Evolutionary conservation across 2,329 filamentous ascomycete species (phyloP).

Genomic region (Plectosphaerella cucumerina): DNA sequence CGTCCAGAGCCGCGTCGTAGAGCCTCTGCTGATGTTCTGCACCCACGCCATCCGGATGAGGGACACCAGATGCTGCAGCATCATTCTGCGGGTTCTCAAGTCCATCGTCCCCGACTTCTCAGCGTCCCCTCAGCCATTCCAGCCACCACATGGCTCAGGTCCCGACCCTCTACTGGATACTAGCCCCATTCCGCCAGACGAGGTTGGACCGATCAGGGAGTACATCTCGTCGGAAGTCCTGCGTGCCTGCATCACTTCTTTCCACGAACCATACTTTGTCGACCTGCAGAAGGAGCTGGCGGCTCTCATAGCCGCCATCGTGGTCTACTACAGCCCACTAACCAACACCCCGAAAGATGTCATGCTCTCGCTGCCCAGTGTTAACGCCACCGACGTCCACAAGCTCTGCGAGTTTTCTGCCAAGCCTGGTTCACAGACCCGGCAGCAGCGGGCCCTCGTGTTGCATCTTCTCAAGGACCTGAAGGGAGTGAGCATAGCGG

Average conservation of each 20-base stretch:
- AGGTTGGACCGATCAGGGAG: constrained; percentile 70
- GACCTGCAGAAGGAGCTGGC: constrained; percentile 93
- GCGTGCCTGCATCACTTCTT: constrained; percentile 81
- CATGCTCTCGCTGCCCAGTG: constrained; percentile 74
- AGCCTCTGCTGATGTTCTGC: constrained; percentile 87
- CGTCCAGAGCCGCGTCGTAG: constrained; percentile 70
- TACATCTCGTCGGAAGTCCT: constrained; percentile 88
- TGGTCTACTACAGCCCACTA: constrained; percentile 67
- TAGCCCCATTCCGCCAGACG: constrained; percentile 45
- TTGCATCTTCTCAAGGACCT: constrained; percentile 82
- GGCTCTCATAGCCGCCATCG: constrained; percentile 78
- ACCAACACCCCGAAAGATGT: constrained; percentile 70
- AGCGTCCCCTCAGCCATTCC: neutral
- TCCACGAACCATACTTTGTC: constrained; percentile 95
- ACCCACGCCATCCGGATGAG: constrained; percentile 86
- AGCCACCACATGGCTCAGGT: neutral
- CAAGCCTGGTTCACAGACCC: constrained; percentile 55
- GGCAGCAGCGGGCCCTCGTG: constrained; percentile 76
- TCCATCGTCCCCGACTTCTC: constrained; percentile 77
- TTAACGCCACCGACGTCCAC: constrained; percentile 65
- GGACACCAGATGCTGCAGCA: constrained; percentile 82
- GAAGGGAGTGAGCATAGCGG: constrained; percentile 86
- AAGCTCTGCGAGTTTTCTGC: constrained; percentile 57
- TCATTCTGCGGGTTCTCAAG: constrained; percentile 81
- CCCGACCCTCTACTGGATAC: constrained; percentile 24